Percentiles rank a stretch among this genome's conserved stretches.
Evolutionary conservation across 2,329 filamentous ascomycete species (phyloP).

Genomic region (Chrysosporium keratinophilum): DNA sequence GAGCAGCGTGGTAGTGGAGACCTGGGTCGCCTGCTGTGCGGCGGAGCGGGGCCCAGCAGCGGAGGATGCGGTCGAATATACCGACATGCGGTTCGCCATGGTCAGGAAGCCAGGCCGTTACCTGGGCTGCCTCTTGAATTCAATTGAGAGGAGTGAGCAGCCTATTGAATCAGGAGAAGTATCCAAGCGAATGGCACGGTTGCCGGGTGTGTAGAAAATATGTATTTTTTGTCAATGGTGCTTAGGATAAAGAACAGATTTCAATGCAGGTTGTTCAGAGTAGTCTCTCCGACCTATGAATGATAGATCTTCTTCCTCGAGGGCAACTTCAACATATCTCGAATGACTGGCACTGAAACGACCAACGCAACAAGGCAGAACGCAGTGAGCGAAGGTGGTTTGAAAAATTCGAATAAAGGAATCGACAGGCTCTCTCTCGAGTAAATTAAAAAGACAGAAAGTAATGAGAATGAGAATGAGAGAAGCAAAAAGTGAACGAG

Average conservation of each 20-base stretch:
- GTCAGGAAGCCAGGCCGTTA: slow-evolving; percentile 8
- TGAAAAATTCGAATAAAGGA: background rate
- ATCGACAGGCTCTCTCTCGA: background rate
- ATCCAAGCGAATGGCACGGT: background rate
- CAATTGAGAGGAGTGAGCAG: background rate
- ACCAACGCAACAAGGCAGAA: background rate
- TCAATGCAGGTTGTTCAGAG: background rate
- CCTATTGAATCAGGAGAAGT: background rate
- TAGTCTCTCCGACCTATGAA: background rate
- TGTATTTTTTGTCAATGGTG: background rate
- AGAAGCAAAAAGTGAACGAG: slow-evolving; percentile 5
- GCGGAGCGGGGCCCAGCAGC: slow-evolving; percentile 45
- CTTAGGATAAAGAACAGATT: background rate
- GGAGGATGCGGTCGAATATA: slow-evolving; percentile 52
- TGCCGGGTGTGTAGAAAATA: background rate
- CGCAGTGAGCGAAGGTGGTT: background rate
- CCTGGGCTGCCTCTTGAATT: background rate
- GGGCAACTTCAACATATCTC: background rate
- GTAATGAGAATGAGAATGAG: background rate
- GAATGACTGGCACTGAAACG: background rate
- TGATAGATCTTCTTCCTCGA: background rate
- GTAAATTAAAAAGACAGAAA: background rate
- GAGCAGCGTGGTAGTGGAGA: slow-evolving; percentile 85
- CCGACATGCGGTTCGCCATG: slow-evolving; percentile 53
- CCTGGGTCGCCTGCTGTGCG: slow-evolving; percentile 62